Base-by-base conservation (phyloP, 2,329 filamentous ascomycete species). In the Botryotinia narcissicola region DNA sequence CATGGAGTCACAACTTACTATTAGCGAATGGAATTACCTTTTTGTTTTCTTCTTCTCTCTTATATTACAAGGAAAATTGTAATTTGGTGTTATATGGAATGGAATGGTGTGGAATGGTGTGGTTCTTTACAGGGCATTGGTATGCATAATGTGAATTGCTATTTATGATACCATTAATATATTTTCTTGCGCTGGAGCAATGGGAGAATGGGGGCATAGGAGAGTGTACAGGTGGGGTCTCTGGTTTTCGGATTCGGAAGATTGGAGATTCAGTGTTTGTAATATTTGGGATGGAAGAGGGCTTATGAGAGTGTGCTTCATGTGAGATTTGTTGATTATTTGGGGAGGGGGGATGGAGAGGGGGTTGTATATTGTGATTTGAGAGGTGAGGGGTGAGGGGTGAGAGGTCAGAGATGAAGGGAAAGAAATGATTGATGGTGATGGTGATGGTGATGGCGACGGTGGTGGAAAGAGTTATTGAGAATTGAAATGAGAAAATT, bases 121-220 rank as follows among this genome's bases (percentile, higher is more conserved):
- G 37, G 42, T 44, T 63, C 61, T 44, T 63, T 63, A 37, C 37
- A 62, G 25, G 60, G 59, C 37, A 29, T 59, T 62, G 37, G 37
- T 62, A 42, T 62, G 60, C 35, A 61, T 61, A 64, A 68, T 63
- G 74, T 72, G 51, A 71, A 61, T 59, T 72, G 70, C 60, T 60
- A 60, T 29, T 48, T 71, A 67, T 44, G 32, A 42, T 20, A 60
- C 60, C 29, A 54, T n/a, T n/a, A 40, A 48, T 35, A 40, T 57
- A 42, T 35, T 29, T 35, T 37, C 42, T 46, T 63, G 61, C 61
- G 37, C 22, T 37, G 66, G 42, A 54, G 42, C 66, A 51, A 69
- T 57, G n/a, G 9, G 22, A 57, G 29, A 37, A 32, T 54, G 32
- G 48, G 4, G 40, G 29, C n/a, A 32, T 54, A 9, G 48, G 25